Evolutionary conservation across 78 protist genomes (phyloP).

Genomic region (Dictyostelium purpureum): DNA sequence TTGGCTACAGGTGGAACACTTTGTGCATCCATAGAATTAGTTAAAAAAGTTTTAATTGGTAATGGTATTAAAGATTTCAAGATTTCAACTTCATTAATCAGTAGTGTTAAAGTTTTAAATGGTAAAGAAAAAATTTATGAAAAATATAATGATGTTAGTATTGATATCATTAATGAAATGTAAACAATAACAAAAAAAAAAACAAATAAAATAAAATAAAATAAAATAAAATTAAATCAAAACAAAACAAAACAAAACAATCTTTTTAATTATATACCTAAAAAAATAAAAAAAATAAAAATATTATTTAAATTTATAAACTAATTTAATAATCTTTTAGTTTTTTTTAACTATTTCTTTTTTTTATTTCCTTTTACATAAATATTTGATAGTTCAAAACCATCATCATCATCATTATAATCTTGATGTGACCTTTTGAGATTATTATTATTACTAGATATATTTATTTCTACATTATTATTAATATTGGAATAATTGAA

Average conservation of each 20-base stretch:
- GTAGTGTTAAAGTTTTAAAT: constrained; percentile 16
- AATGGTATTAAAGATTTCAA: constrained; percentile 29
- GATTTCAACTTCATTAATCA: constrained; percentile 49
- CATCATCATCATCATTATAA: no score
- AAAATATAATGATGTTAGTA: constrained; percentile 67
- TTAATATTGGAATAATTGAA: no score
- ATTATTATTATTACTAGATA: no score
- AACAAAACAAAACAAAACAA: background rate
- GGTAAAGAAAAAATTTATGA: constrained; percentile 77
- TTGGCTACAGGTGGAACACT: constrained; percentile 74
- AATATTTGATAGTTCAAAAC: no score
- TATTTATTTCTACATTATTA: no score
- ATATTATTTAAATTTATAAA: no score
- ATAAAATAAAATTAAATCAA: background rate
- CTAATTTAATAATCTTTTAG: no score
- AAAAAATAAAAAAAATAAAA: no score
- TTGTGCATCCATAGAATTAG: constrained; percentile 45
- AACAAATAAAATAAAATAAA: background rate
- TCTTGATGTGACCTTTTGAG: no score
- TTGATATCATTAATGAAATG: constrained; percentile 60
- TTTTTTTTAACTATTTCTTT: no score
- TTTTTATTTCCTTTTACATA: no score
- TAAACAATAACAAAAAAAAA: background rate
- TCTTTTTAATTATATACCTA: no score
- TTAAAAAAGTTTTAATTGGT: background rate